phyloP scores from a whole-genome alignment of 345 rosid species.

The Microthlaspi erraticum region DNA sequence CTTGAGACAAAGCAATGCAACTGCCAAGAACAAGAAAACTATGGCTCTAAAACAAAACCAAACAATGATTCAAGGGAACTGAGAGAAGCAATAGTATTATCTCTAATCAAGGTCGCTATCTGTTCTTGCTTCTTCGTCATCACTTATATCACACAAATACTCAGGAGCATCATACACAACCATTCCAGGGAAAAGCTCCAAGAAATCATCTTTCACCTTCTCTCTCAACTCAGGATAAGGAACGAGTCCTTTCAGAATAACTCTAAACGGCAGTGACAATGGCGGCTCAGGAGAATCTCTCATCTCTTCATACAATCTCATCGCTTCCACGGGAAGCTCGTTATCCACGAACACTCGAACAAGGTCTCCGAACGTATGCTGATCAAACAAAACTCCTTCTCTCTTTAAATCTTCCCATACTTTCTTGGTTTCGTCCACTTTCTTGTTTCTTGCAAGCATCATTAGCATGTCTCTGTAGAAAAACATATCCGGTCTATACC shows the following conservation, averaged over 20 bases:
- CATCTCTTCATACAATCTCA: slow-evolving; percentile 86
- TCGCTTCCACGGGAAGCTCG: slow-evolving; percentile 69
- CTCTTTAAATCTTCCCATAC: slow-evolving; percentile 85
- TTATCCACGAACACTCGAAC: slow-evolving; percentile 71
- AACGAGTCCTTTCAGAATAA: slow-evolving; percentile 85
- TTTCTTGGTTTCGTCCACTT: slow-evolving; percentile 58
- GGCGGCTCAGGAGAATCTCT: slow-evolving; percentile 88
- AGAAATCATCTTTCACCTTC: slow-evolving; percentile 81
- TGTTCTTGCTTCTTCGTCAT: slow-evolving; percentile 44
- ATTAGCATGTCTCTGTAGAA: slow-evolving; percentile 91
- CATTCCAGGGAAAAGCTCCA: slow-evolving; percentile 91
- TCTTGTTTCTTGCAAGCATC: slow-evolving; percentile 90
- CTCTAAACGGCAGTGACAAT: slow-evolving; percentile 84
- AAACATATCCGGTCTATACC: slow-evolving; percentile 95
- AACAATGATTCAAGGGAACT: neutral
- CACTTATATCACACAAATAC: slow-evolving; percentile 62
- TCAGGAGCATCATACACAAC: slow-evolving; percentile 85
- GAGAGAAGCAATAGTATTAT: neutral
- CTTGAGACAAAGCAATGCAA: neutral
- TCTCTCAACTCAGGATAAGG: slow-evolving; percentile 84
- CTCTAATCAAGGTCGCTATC: slow-evolving; percentile 56
- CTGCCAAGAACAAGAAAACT: neutral
- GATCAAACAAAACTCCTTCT: slow-evolving; percentile 86
- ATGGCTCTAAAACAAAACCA: slow-evolving; percentile 6
- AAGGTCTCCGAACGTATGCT: slow-evolving; percentile 89